phyloP scores from a whole-genome alignment of 129 eudicot species.

The Kitagawia praeruptora region DNA sequence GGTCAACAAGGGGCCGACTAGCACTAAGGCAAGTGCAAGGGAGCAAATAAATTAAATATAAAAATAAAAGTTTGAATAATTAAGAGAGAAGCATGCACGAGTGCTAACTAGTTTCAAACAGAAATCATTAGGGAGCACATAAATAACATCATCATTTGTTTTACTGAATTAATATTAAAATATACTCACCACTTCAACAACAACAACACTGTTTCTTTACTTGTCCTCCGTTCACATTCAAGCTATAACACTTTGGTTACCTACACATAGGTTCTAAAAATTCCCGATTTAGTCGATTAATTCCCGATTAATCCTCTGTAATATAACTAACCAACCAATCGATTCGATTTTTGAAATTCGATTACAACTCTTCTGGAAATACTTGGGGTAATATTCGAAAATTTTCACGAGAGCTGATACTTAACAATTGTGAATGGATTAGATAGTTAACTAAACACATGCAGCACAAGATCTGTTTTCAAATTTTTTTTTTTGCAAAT shows the following conservation, averaged over 20 bases:
- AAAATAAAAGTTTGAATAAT: neutral
- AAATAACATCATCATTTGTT: slow-evolving; percentile 13
- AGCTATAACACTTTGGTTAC: no score
- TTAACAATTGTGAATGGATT: neutral
- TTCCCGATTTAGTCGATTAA: no score
- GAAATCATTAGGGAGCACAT: slow-evolving; percentile 7
- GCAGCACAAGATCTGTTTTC: neutral
- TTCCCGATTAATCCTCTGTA: no score
- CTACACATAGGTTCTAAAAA: no score
- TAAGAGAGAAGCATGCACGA: slow-evolving; percentile 8
- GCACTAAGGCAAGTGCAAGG: neutral
- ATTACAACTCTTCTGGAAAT: neutral
- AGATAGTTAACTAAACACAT: neutral
- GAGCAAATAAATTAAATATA: neutral
- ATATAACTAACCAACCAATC: no score
- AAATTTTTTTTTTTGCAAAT: no score
- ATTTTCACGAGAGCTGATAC: no score
- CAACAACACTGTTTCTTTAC: neutral
- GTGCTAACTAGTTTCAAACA: slow-evolving; percentile 8
- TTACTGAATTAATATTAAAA: neutral
- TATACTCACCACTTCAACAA: slow-evolving; percentile 8
- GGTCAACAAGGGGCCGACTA: neutral
- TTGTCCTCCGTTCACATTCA: neutral
- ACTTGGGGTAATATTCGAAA: neutral
- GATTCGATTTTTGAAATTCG: no score